These are phyloP conservation scores for Capronia coronata DNA, from an alignment of 2,329 filamentous ascomycete species.

Conservation along the genomic window DNA sequence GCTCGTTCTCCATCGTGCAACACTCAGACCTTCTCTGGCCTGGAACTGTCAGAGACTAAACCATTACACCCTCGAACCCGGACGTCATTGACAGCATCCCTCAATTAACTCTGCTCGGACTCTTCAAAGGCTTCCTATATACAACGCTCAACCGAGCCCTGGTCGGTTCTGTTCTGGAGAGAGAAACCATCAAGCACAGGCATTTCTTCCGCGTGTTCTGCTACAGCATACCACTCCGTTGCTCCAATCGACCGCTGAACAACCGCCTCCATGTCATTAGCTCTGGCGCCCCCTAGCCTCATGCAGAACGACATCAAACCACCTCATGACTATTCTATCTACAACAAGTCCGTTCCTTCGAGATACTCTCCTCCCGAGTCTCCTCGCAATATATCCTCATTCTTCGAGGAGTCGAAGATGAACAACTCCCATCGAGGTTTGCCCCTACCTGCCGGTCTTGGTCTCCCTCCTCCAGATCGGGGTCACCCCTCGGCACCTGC, in stretches of 20 bases:
- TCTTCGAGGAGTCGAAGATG: constrained; percentile 47
- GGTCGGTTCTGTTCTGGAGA: constrained; percentile 5
- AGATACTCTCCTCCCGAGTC: constrained; percentile 38
- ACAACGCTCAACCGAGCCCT: constrained; percentile 5
- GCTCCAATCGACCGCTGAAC: constrained; percentile 18
- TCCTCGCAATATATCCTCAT: constrained; percentile 32
- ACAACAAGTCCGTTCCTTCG: constrained; percentile 36
- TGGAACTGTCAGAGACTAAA: constrained; percentile 7
- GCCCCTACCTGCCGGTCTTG: constrained; percentile 54
- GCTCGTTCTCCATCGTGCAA: constrained; percentile 11
- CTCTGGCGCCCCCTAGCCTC: constrained; percentile 40
- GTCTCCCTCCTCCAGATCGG: constrained; percentile 26
- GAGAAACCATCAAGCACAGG: constrained; percentile 11
- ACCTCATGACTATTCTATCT: constrained; percentile 45
- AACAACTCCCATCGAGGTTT: constrained; percentile 63
- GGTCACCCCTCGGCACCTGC: constrained; percentile 27
- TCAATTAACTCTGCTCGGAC: constrained; percentile 10
- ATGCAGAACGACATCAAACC: constrained; percentile 43
- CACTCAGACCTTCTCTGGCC: constrained; percentile 11
- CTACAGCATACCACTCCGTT: constrained; percentile 19
- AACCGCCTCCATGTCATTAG: constrained; percentile 45
- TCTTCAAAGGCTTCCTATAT: not conserved
- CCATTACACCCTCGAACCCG: constrained; percentile 2
- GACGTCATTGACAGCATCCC: constrained; percentile 18
- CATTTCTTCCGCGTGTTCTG: constrained; percentile 14